A percentile compares a stretch with the other conserved stretches of the same genome.
Evolutionary conservation across 2,329 filamentous ascomycete genomes (phyloP).

Genomic region (Fusarium chuoi): DNA sequence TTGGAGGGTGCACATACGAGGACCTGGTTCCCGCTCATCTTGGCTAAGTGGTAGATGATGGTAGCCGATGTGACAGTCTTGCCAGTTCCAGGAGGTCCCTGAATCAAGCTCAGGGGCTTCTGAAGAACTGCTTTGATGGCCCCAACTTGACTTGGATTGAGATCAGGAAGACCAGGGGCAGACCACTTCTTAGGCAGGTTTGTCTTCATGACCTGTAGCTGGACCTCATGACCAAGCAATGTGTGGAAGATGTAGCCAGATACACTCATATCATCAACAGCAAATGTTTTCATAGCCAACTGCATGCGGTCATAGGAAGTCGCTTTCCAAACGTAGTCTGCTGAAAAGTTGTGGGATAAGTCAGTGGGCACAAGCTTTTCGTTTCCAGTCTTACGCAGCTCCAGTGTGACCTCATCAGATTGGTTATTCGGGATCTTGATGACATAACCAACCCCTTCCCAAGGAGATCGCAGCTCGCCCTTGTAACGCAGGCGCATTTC

Average conservation of each 20-base stretch:
- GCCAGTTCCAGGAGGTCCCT: slow-evolving; percentile 95
- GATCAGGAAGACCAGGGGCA: slow-evolving; percentile 90
- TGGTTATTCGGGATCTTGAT: slow-evolving; percentile 99
- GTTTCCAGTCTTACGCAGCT: slow-evolving; percentile 92
- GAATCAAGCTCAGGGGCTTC: slow-evolving; percentile 93
- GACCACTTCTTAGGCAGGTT: slow-evolving; percentile 97
- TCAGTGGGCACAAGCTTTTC: slow-evolving; percentile 97
- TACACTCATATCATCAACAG: slow-evolving; percentile 96
- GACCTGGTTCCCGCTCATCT: slow-evolving; percentile 93
- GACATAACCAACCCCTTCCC: slow-evolving; percentile 98
- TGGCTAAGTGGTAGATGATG: slow-evolving; percentile 97
- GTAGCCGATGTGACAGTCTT: slow-evolving; percentile 99
- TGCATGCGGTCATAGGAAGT: slow-evolving; percentile 99
- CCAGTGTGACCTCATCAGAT: slow-evolving; percentile 95
- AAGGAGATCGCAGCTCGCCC: slow-evolving; percentile 88
- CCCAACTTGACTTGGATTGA: slow-evolving; percentile 95
- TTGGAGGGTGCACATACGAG: slow-evolving; percentile 97
- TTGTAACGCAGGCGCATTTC: slow-evolving; percentile 98
- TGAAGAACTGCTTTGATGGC: slow-evolving; percentile 96
- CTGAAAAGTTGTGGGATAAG: slow-evolving; percentile 96
- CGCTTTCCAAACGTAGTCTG: slow-evolving; percentile 99
- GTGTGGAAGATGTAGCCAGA: slow-evolving; percentile 99
- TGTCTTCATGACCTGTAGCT: slow-evolving; percentile 93
- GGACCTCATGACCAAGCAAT: slow-evolving; percentile 93
- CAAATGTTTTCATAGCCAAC: slow-evolving; percentile 98